Percentiles rank a stretch among this genome's conserved stretches.
Evolutionary conservation across 345 rosid species (phyloP).

Genomic region (Sonneratia caseolaris): DNA sequence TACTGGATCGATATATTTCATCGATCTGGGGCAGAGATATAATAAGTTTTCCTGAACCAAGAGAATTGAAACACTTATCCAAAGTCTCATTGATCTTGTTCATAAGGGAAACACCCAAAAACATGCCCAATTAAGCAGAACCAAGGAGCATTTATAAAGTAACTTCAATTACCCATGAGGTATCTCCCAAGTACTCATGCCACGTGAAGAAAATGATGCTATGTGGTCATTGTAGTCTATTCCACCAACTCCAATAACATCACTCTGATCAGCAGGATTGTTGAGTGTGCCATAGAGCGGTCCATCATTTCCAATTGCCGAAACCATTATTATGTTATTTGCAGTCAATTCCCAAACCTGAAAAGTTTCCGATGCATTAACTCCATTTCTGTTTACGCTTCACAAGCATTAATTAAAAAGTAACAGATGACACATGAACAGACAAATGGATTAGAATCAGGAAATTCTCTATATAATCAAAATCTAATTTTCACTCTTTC

Average conservation of each 20-base stretch:
- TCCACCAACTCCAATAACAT: conserved; percentile 98
- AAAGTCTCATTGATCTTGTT: neutral
- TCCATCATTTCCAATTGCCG: conserved; percentile 99
- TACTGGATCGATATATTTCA: neutral
- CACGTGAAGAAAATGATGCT: conserved; percentile 97
- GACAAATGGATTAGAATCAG: neutral
- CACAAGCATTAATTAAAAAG: neutral
- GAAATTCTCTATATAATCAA: neutral
- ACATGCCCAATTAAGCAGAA: neutral
- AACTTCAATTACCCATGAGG: conserved; percentile 75
- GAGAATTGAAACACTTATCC: neutral
- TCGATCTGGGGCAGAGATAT: neutral
- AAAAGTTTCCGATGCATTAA: conserved; percentile 7
- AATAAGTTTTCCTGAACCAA: neutral
- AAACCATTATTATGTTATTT: conserved; percentile 92
- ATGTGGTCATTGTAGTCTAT: conserved; percentile 93
- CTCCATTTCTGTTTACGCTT: neutral
- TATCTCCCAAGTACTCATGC: conserved; percentile 99
- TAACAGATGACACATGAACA: neutral
- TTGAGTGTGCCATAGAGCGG: conserved; percentile 94
- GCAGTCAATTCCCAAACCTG: conserved; percentile 99
- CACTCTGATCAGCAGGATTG: conserved; percentile 99
- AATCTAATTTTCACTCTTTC: neutral
- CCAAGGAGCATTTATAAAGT: neutral
- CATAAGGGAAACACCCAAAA: neutral